phyloP scores from a whole-genome alignment of 2,329 filamentous ascomycete species.

The Nakataea oryzae region DNA sequence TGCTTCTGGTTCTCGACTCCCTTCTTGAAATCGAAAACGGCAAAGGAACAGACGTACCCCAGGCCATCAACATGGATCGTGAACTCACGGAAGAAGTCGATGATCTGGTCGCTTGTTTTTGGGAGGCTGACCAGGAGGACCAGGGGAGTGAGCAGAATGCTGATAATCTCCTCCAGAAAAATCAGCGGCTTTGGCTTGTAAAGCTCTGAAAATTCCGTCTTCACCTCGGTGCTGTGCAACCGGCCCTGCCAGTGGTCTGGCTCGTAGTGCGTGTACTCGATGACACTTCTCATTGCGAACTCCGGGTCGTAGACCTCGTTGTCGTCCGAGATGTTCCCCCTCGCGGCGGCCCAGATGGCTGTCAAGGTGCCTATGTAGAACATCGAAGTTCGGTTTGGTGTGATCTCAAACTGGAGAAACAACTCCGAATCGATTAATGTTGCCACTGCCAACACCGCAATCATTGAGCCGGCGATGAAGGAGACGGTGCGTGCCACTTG shows the following conservation, averaged over 20 bases:
- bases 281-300: constrained; percentile 77
- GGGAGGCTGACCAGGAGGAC: constrained; percentile 80
- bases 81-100: constrained; percentile 97
- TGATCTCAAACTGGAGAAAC: constrained; percentile 87
- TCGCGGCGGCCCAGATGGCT: constrained; percentile 71
- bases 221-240: constrained; percentile 90
- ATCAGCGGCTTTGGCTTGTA: constrained; percentile 91
- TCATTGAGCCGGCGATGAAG: constrained; percentile 78
- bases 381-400: constrained; percentile 74
- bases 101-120: constrained; percentile 79
- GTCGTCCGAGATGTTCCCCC: constrained; percentile 79
- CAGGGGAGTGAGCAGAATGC: constrained; percentile 85
- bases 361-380: constrained; percentile 84
- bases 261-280: constrained; percentile 86
- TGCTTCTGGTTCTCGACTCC: constrained; percentile 40
- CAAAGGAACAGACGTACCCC: constrained; percentile 94
- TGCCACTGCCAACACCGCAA: constrained; percentile 73
- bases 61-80: constrained; percentile 94
- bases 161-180: constrained; percentile 84
- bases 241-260: constrained; percentile 81
- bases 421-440: constrained; percentile 85
- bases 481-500: constrained; percentile 76
- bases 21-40: constrained; percentile 93
- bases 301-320: constrained; percentile 86
- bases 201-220: constrained; percentile 76